Evolutionary conservation across 31 red algal species (phyloP).

Genomic region (Porphyra umbilicalis): DNA sequence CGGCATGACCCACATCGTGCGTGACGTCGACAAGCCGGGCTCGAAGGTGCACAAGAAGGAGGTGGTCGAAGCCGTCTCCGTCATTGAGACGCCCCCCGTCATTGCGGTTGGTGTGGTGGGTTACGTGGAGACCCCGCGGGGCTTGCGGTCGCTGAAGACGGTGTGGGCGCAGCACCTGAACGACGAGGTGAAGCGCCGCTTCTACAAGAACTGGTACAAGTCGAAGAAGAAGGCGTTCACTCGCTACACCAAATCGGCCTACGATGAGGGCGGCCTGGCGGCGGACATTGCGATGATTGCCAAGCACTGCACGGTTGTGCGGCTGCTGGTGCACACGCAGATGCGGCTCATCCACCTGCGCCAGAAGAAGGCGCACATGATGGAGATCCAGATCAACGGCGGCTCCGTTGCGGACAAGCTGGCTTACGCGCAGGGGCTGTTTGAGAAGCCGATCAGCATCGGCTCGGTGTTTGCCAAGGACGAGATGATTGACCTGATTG

Average conservation of each 20-base stretch:
- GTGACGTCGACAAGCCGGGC: constrained; percentile 95
- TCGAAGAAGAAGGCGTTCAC: constrained; percentile 99
- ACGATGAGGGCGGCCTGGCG: constrained; percentile 28
- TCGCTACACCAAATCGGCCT: constrained; percentile 87
- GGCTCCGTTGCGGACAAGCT: constrained; percentile 90
- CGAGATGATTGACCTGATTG: constrained; percentile 97
- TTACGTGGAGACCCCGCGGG: constrained; percentile 95
- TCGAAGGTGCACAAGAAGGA: constrained; percentile 99
- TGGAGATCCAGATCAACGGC: constrained; percentile 98
- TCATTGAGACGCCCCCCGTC: constrained; percentile 90
- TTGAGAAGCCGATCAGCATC: constrained; percentile 86
- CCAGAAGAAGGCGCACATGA: constrained; percentile 97
- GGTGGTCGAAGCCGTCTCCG: constrained; percentile 89
- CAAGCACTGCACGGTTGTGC: constrained; percentile 89
- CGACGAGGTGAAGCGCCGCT: constrained; percentile 92
- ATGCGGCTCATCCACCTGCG: constrained; percentile 85
- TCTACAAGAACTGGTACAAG: constrained; percentile 99
- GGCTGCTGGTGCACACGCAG: constrained; percentile 89
- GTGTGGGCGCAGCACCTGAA: constrained; percentile 97
- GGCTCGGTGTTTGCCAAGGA: constrained; percentile 86
- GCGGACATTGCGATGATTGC: constrained; percentile 71
- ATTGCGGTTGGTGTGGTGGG: constrained; percentile 91
- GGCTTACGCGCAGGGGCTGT: constrained; percentile 77
- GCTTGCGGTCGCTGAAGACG: constrained; percentile 87
- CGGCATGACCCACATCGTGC: constrained; percentile 95